These are phyloP conservation scores for Pelagomonas calceolata DNA, from an alignment of 108 stramenopile species.

Conservation along the genomic window DNA sequence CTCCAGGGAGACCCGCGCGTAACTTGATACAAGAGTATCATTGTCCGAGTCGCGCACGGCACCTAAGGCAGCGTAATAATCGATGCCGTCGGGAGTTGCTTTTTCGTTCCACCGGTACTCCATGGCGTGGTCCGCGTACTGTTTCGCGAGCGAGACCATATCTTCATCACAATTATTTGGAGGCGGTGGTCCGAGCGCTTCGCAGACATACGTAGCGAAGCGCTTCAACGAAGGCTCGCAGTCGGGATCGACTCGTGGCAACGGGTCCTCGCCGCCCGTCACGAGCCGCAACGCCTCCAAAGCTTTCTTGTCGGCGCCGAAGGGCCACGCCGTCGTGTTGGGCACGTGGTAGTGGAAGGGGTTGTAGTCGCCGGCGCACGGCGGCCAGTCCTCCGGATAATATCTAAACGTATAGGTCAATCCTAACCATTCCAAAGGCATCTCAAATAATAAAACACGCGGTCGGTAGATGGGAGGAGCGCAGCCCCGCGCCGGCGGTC, in stretches of 20 bases:
- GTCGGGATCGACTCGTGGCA: not conserved
- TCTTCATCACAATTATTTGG: not conserved
- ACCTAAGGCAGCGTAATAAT: not conserved
- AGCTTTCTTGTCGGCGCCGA: too few species aligned
- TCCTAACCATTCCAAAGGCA: not conserved
- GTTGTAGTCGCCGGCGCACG: not conserved
- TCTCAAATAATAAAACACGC: not conserved
- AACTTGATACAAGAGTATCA: not conserved
- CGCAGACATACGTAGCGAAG: not conserved
- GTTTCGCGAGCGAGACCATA: too few species aligned
- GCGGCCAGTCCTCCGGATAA: not conserved
- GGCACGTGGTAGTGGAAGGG: too few species aligned
- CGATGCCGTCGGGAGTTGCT: not conserved
- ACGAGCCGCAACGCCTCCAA: too few species aligned
- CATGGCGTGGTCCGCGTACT: too few species aligned
- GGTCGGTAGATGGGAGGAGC: not conserved
- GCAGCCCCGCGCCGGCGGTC: not conserved
- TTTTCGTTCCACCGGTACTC: not conserved
- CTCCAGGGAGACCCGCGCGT: not conserved
- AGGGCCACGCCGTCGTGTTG: too few species aligned
- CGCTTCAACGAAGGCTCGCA: not conserved
- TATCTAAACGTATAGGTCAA: not conserved
- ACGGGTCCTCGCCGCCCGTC: too few species aligned
- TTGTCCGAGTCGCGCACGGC: not conserved
- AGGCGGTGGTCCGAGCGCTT: not conserved